phyloP scores from a whole-genome alignment of 2,329 filamentous ascomycete species.

The Ramularia collo-cygni region DNA sequence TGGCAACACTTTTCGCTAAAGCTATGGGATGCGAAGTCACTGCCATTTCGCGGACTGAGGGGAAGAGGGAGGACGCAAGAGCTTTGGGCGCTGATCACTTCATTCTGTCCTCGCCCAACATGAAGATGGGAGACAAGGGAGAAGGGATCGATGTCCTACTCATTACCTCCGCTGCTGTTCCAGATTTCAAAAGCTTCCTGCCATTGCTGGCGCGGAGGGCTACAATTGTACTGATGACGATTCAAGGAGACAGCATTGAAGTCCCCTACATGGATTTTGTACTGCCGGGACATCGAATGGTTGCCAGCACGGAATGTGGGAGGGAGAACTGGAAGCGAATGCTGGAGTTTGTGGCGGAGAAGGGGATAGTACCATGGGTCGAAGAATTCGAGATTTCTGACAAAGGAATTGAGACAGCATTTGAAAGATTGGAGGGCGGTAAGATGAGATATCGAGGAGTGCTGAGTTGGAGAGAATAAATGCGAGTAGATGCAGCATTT shows the following conservation, averaged over 20 bases:
- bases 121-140: slow-evolving; percentile 12
- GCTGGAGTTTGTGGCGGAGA: slow-evolving; percentile 38
- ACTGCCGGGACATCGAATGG: slow-evolving; percentile 28
- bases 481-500: too few species aligned
- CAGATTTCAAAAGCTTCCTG: slow-evolving; percentile 21
- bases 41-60: slow-evolving; percentile 19
- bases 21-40: slow-evolving; percentile 30
- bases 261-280: slow-evolving; percentile 31
- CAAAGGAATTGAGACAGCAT: slow-evolving; percentile 36
- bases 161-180: slow-evolving; percentile 27
- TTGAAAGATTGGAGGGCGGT: slow-evolving; percentile 35
- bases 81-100: slow-evolving; percentile 24
- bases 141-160: slow-evolving; percentile 25
- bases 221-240: slow-evolving; percentile 30
- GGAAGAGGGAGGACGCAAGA: slow-evolving; percentile 24
- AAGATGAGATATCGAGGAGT: slow-evolving; percentile 43
- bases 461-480: slow-evolving; percentile 9
- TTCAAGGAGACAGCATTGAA: slow-evolving; percentile 25
- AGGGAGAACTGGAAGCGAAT: slow-evolving; percentile 32
- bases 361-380: slow-evolving; percentile 39
- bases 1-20: slow-evolving; percentile 30
- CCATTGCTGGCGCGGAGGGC: slow-evolving; percentile 27
- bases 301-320: slow-evolving; percentile 29
- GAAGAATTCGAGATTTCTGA: slow-evolving; percentile 38
- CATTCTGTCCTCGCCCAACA: neutral